Evolutionary conservation across 768 basidiomycete genomes (phyloP).

Genomic region (Leucocoprinus leucothites): DNA sequence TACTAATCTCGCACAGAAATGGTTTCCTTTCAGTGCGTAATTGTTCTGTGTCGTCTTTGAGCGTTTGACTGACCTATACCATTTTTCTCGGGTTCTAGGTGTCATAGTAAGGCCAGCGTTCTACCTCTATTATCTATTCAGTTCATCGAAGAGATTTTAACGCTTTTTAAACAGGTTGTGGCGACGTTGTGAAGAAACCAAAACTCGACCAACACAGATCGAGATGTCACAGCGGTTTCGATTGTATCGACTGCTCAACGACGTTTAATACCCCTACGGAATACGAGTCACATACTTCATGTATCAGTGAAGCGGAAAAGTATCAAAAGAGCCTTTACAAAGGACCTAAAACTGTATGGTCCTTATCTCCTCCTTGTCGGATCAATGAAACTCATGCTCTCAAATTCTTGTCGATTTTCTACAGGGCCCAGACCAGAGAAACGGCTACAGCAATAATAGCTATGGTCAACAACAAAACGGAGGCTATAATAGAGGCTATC

Average conservation of each 20-base stretch:
- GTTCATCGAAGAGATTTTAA: neutral
- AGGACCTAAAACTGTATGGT: conserved; percentile 58
- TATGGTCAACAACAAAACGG: neutral
- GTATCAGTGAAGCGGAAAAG: conserved; percentile 90
- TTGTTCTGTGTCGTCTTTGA: neutral
- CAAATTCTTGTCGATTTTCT: neutral
- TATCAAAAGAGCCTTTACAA: conserved; percentile 88
- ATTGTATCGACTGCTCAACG: conserved; percentile 87
- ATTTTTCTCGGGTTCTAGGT: conserved; percentile 50
- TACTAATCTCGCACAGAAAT: conserved; percentile 14
- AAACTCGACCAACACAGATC: conserved; percentile 79
- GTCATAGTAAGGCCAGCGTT: conserved; percentile 53
- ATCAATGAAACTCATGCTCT: conserved; percentile 2
- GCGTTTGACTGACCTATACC: neutral
- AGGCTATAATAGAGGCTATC: neutral
- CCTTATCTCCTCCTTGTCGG: neutral
- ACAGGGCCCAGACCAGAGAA: neutral
- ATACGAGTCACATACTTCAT: conserved; percentile 80
- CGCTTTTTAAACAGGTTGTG: conserved; percentile 48
- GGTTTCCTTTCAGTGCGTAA: conserved; percentile 30
- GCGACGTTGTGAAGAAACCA: conserved; percentile 90
- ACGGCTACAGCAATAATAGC: neutral
- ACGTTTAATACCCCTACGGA: conserved; percentile 75
- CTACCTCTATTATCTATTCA: neutral
- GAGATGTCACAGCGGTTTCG: conserved; percentile 65